These are phyloP conservation scores for Solanum rostratum DNA, from an alignment of 257 asterid genomes.

Conservation along the genomic window DNA sequence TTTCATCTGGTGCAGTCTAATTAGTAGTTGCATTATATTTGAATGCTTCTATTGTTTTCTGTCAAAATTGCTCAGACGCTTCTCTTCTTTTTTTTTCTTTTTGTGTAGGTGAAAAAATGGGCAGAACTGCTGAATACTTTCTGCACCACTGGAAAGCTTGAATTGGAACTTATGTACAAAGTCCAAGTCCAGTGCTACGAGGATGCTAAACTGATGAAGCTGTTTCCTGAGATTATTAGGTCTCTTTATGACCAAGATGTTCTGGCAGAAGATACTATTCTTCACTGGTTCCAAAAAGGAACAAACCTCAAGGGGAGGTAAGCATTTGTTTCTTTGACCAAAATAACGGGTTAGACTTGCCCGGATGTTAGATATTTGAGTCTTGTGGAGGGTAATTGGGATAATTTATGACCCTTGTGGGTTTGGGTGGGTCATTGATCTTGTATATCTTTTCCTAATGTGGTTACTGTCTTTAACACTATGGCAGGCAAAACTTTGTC, in stretches of 20 bases:
- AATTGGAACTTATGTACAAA: constrained; percentile 90
- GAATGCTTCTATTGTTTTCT: not conserved
- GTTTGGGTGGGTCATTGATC: not conserved
- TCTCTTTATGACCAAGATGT: constrained; percentile 92
- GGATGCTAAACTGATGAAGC: constrained; percentile 91
- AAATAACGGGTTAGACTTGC: not conserved
- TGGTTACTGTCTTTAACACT: not conserved
- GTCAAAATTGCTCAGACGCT: not conserved
- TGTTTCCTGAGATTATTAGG: constrained; percentile 89
- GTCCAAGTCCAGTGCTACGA: constrained; percentile 95
- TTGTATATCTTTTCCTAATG: not conserved
- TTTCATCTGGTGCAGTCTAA: not conserved
- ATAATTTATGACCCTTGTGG: not conserved
- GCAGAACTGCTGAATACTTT: constrained; percentile 67
- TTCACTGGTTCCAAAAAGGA: constrained; percentile 96
- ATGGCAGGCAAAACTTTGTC: constrained; percentile 73
- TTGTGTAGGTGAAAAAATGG: constrained; percentile 77
- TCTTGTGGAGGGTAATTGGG: not conserved
- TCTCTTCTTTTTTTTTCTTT: not conserved
- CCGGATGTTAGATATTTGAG: not conserved
- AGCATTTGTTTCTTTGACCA: not conserved
- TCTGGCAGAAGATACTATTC: constrained; percentile 91
- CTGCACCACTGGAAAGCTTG: constrained; percentile 80
- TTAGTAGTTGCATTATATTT: not conserved
- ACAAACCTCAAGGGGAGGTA: constrained; percentile 92